Evolutionary conservation across 768 basidiomycete genomes (phyloP).

Genomic region (Jaapia argillacea): DNA sequence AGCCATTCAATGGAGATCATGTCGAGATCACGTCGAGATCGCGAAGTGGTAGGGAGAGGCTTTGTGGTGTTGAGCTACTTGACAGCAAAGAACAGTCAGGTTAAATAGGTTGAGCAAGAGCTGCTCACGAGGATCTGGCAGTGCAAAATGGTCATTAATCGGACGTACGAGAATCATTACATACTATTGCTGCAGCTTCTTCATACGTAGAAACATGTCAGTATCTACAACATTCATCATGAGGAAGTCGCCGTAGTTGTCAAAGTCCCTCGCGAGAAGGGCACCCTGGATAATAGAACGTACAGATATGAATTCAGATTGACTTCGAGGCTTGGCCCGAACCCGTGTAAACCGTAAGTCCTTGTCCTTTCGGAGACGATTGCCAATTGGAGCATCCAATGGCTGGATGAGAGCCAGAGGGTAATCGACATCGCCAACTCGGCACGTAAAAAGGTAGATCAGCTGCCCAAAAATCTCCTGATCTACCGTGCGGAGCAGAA

Average conservation of each 20-base stretch:
- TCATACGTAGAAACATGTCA: slow-evolving; percentile 17
- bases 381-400: slow-evolving; percentile 7
- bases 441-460: slow-evolving; percentile 14
- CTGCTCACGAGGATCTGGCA: no score
- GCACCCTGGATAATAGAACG: slow-evolving; percentile 21
- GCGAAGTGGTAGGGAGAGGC: background rate
- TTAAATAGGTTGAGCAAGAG: background rate
- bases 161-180: background rate
- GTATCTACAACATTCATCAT: slow-evolving; percentile 19
- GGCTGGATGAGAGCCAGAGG: slow-evolving; percentile 15
- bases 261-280: slow-evolving; percentile 13
- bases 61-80: background rate
- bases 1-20: no score
- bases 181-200: slow-evolving; percentile 1
- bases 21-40: background rate
- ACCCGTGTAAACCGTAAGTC: slow-evolving; percentile 14
- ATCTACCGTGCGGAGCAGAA: slow-evolving; percentile 14
- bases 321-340: slow-evolving; percentile 2
- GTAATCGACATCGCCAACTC: slow-evolving; percentile 6
- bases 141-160: background rate
- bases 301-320: slow-evolving; percentile 15
- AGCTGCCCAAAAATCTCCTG: slow-evolving; percentile 13
- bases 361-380: slow-evolving; percentile 9
- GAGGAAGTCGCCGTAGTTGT: slow-evolving; percentile 11
- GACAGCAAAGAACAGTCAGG: background rate